Evolutionary conservation across 352 stramenopile genomes (phyloP).

Genomic region (Pythium plurisporium): DNA sequence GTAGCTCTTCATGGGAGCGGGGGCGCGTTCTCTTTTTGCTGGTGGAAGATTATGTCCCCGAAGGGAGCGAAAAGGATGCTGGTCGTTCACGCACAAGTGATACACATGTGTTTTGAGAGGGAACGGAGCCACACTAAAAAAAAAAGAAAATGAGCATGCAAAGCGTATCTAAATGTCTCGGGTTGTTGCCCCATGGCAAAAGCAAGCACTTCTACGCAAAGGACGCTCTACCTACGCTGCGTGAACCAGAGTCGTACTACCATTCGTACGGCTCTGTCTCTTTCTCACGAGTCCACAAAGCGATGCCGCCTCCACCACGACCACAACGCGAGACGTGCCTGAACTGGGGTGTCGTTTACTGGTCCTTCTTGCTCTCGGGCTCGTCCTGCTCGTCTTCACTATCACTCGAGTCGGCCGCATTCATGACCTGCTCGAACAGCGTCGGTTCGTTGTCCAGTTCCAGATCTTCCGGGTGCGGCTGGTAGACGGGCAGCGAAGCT

Average conservation of each 20-base stretch:
- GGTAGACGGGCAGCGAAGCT: constrained; percentile 91
- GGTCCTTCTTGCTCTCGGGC: constrained; percentile 46
- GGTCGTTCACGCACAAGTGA: no score
- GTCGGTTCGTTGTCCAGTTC: constrained; percentile 99
- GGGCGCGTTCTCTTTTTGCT: background rate
- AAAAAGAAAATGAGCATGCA: no score
- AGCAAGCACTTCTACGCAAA: background rate
- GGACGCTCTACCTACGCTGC: constrained; percentile 1
- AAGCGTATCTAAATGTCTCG: constrained; percentile 19
- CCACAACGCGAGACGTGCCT: no score
- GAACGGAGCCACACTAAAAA: no score
- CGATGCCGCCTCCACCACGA: background rate
- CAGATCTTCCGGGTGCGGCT: constrained; percentile 97
- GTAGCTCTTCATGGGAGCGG: constrained; percentile 22
- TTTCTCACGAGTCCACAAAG: no score
- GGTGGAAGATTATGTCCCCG: background rate
- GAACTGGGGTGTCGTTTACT: constrained; percentile 26
- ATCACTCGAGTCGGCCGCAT: constrained; percentile 80
- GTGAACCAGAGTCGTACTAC: background rate
- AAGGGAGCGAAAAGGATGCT: no score
- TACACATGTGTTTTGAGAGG: no score
- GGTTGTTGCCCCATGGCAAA: no score
- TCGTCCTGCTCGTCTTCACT: constrained; percentile 81
- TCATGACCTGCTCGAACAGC: constrained; percentile 98
- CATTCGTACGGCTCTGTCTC: constrained; percentile 1